Evolutionary conservation across 2,329 filamentous ascomycete genomes (phyloP).

Genomic region (Blumeria graminis): DNA sequence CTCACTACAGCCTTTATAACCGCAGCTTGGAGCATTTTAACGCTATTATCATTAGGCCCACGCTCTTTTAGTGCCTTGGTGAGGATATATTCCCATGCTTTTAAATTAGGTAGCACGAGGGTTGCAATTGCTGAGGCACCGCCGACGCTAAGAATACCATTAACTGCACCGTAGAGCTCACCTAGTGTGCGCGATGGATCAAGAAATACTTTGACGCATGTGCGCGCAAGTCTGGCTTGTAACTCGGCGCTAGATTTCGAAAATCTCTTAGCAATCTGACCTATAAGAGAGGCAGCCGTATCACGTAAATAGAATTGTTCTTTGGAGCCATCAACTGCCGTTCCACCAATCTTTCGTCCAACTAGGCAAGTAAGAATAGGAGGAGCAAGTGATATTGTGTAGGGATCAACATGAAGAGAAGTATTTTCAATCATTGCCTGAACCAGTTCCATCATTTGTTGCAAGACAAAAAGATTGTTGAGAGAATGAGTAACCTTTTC

Average conservation of each 20-base stretch:
- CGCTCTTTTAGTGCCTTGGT: constrained; percentile 28
- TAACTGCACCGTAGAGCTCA: constrained; percentile 72
- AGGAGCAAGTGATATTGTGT: constrained; percentile 45
- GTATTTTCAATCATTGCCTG: constrained; percentile 66
- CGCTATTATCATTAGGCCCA: constrained; percentile 27
- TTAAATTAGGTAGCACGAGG: constrained; percentile 41
- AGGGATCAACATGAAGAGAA: constrained; percentile 45
- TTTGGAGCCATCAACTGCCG: constrained; percentile 23
- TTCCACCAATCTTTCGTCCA: constrained; percentile 39
- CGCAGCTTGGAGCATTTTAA: constrained; percentile 32
- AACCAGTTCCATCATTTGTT: constrained; percentile 79
- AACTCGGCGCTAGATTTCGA: constrained; percentile 57
- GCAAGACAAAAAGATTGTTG: constrained; percentile 70
- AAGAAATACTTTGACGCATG: constrained; percentile 76
- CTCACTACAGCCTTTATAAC: constrained; percentile 30
- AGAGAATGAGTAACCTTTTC: constrained; percentile 89
- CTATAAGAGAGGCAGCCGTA: constrained; percentile 59
- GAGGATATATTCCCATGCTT: constrained; percentile 36
- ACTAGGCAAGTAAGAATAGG: constrained; percentile 81
- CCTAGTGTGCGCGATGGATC: constrained; percentile 63
- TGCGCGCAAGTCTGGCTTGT: constrained; percentile 72
- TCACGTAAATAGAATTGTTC: constrained; percentile 64
- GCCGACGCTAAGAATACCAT: constrained; percentile 55
- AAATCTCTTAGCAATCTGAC: constrained; percentile 59
- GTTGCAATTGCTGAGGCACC: constrained; percentile 39